These are phyloP conservation scores for Trichoderma oligosporum DNA, from an alignment of 2,329 filamentous ascomycete genomes.

Conservation along the genomic window DNA sequence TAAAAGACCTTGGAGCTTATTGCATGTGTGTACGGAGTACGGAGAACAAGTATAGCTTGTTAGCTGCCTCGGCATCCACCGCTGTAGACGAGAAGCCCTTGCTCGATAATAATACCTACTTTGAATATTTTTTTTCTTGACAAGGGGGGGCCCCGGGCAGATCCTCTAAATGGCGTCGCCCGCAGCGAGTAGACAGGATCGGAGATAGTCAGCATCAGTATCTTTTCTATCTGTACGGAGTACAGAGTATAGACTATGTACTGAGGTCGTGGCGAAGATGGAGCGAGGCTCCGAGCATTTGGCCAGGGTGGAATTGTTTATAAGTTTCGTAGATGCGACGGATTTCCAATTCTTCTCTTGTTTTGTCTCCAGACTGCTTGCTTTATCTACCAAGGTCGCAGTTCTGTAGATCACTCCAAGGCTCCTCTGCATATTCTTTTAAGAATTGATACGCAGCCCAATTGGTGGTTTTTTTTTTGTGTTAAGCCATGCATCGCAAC, in stretches of 20 bases:
- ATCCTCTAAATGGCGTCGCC: too few relatives aligned
- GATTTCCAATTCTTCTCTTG: background rate
- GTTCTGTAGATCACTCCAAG: too few relatives aligned
- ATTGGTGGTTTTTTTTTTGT: too few relatives aligned
- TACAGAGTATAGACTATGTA: too few relatives aligned
- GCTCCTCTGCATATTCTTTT: too few relatives aligned
- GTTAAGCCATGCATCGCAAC: conserved; percentile 27
- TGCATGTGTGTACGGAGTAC: too few relatives aligned
- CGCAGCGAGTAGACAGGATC: background rate
- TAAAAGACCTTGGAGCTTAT: too few relatives aligned
- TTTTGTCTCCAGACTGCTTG: background rate
- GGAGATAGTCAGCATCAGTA: background rate
- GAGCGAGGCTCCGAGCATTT: too few relatives aligned
- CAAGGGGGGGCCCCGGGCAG: background rate
- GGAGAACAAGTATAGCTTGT: too few relatives aligned
- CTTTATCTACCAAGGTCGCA: background rate
- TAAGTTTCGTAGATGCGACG: too few relatives aligned
- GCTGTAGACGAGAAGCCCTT: background rate
- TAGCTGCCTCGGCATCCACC: background rate
- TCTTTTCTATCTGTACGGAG: too few relatives aligned
- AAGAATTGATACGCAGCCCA: background rate
- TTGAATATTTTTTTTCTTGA: background rate
- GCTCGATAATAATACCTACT: conserved; percentile 6
- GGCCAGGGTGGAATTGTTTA: background rate
- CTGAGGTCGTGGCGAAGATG: too few relatives aligned